Evolutionary conservation across 371 early-diverging fungal species (phyloP).

Genomic region (Syncephalastrum contaminatum): DNA sequence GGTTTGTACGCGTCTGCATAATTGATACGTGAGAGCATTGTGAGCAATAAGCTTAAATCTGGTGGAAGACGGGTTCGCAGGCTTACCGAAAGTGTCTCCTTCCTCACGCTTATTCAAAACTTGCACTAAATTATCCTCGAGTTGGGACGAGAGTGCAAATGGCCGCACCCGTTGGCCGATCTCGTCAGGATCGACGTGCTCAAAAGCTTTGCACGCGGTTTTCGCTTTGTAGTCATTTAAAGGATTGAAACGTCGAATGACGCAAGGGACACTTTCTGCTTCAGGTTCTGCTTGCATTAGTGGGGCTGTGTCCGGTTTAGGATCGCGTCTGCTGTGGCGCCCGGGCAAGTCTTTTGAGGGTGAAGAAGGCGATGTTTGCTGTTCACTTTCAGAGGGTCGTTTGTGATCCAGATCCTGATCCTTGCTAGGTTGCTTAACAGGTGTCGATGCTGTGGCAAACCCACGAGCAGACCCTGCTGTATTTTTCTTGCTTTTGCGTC

Average conservation of each 20-base stretch:
- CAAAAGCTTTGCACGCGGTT: constrained; percentile 2
- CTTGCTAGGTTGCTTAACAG: background rate
- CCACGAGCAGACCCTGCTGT: constrained; percentile 4
- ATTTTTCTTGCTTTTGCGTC: constrained; percentile 10
- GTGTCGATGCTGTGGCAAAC: constrained; percentile 11
- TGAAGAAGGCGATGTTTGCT: background rate
- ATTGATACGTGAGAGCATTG: background rate
- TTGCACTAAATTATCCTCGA: constrained; percentile 27
- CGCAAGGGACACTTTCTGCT: background rate
- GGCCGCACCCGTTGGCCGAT: constrained; percentile 1
- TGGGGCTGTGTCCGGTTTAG: background rate
- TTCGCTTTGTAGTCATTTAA: constrained; percentile 14
- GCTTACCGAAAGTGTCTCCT: constrained; percentile 9
- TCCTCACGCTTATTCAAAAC: constrained; percentile 11
- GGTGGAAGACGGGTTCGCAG: background rate
- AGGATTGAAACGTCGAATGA: constrained; percentile 6
- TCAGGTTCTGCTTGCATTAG: constrained; percentile 10
- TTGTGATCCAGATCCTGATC: background rate
- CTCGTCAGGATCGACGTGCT: background rate
- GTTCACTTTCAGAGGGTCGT: constrained; percentile 1
- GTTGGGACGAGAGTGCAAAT: constrained; percentile 10
- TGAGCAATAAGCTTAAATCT: background rate
- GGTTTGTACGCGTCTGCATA: background rate
- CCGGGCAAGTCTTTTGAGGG: background rate
- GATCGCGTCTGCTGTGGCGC: background rate